These are phyloP conservation scores for Didymella segeticola DNA, from an alignment of 2,329 filamentous ascomycete genomes.

Conservation along the genomic window DNA sequence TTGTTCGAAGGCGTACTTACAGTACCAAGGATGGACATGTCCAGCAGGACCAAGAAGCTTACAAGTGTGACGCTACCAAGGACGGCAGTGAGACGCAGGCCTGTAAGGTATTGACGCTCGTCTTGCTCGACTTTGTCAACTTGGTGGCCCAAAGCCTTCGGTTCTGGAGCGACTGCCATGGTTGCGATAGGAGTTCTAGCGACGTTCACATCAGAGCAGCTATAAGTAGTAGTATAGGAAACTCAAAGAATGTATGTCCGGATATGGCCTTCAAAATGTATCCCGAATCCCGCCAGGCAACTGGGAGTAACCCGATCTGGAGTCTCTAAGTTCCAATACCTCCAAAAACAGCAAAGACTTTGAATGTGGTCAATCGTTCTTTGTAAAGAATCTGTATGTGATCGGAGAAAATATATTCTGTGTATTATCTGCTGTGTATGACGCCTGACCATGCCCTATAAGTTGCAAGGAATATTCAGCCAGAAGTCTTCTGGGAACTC, in stretches of 20 bases:
- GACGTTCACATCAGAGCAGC: no score
- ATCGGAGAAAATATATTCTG: no score
- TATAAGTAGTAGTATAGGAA: neutral
- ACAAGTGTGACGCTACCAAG: slow-evolving; percentile 28
- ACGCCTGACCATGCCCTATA: no score
- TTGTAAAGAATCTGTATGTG: no score
- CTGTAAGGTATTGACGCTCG: slow-evolving; percentile 17
- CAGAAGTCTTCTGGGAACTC: slow-evolving; percentile 31
- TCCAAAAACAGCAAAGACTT: no score
- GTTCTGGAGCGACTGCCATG: neutral
- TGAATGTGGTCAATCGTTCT: no score
- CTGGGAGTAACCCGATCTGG: neutral
- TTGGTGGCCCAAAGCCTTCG: neutral
- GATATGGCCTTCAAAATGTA: neutral
- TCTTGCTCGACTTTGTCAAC: neutral
- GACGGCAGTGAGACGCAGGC: slow-evolving; percentile 19
- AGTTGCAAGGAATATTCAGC: slow-evolving; percentile 17
- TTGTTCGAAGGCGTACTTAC: slow-evolving; percentile 9
- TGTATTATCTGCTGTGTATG: no score
- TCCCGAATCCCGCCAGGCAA: neutral
- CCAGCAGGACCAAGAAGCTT: slow-evolving; percentile 31
- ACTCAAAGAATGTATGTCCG: neutral
- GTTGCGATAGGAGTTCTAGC: neutral
- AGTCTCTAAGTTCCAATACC: slow-evolving; percentile 16
- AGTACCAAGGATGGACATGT: slow-evolving; percentile 37